Evolutionary conservation across 306 rosid species (phyloP).

Genomic region (Lablab purpureus): DNA sequence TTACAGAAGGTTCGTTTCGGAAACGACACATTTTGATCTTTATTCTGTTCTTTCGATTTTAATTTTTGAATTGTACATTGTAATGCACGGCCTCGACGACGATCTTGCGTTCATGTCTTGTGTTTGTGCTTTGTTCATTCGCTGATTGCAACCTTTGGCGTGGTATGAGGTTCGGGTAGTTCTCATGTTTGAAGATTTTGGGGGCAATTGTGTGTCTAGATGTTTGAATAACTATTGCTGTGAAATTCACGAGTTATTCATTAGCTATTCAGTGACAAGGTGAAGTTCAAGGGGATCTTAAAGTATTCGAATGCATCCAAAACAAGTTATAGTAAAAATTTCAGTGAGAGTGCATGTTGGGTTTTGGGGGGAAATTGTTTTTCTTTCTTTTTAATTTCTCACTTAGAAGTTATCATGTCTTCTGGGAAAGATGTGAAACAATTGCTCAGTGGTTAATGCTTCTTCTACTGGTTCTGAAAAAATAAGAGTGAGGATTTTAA

Average conservation of each 20-base stretch:
- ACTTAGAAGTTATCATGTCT: background rate
- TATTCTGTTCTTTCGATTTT: background rate
- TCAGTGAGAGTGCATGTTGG: background rate
- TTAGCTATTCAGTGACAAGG: slow-evolving; percentile 10
- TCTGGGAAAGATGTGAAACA: background rate
- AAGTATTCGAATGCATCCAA: background rate
- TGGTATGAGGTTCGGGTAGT: slow-evolving; percentile 5
- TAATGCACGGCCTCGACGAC: slow-evolving; percentile 14
- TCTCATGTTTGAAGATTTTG: slow-evolving; percentile 17
- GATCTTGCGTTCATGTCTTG: slow-evolving; percentile 18
- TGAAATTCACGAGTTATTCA: slow-evolving; percentile 5
- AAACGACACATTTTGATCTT: background rate
- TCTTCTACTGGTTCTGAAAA: slow-evolving; percentile 1
- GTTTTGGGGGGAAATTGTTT: background rate
- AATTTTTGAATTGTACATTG: background rate
- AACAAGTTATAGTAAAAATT: background rate
- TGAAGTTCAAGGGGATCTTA: slow-evolving; percentile 16
- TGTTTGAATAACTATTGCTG: slow-evolving; percentile 20
- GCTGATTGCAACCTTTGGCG: background rate
- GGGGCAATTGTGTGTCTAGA: slow-evolving; percentile 14
- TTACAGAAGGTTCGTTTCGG: slow-evolving; percentile 78
- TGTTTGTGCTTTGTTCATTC: slow-evolving; percentile 6
- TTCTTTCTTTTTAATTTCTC: background rate
- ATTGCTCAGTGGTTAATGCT: background rate
- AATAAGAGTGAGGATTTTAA: slow-evolving; percentile 24